Base-by-base conservation (phyloP, 2,329 filamentous ascomycete genomes). In the Neospermospora avenae region DNA sequence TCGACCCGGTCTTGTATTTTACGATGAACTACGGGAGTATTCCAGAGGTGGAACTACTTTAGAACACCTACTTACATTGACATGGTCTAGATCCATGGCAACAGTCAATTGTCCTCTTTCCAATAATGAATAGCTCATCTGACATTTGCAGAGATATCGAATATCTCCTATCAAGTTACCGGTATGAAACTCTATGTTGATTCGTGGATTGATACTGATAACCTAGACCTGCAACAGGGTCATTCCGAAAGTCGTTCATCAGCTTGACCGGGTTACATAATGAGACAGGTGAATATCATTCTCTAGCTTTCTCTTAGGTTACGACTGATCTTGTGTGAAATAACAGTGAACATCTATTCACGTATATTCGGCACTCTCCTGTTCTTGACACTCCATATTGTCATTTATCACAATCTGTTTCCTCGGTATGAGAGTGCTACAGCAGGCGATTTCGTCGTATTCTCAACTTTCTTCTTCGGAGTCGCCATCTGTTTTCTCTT, bases 401-500 rank as follows among this genome's bases (percentile, higher is more conserved):
- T 20, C 14, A 4, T 55, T 3, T 55, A 16, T 13, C 28, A 6
- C 3, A 44, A n/a, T 11, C 8, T 49, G 18, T 42, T 13, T 13
- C 22, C 20, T 31, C 52, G 22, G 2, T 55, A 31, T 18, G 22
- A 13, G 22, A 65, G 69, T 35, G 72, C 74, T 4, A 61, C 68
- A 0, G 25, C 65, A 18, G 59, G 62, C 4, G 77, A 81, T 62
- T 67, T 70, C 6, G 55, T 75, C 16, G 72, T 78, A 25, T 74
- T 80, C 56, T 68, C 70, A 37, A 68, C 74, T 39, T 78, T 77
- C 62, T 69, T 80, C 35, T 67, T 73, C 8, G 72, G 76, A 1
- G 72, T 73, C 5, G 62, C 70, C 1, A 54, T 73, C 10, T 80
- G 77, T 60, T 74, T 79, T 39, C 67, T 72, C 8, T 63, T 76